Conservation (phyloP, 495 filamentous ascomycete species). For the Penicillium cataractarum region DNA sequence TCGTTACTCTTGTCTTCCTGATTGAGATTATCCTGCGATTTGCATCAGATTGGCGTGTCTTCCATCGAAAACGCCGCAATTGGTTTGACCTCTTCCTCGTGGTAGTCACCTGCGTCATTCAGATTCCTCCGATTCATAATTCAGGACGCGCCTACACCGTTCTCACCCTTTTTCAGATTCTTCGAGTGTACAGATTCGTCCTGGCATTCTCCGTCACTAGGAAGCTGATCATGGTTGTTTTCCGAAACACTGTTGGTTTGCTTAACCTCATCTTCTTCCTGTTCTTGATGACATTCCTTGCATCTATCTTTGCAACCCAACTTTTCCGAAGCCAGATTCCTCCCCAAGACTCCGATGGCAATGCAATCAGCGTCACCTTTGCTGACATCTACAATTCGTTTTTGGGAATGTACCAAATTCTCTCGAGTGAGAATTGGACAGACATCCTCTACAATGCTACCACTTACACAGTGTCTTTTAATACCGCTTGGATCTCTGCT, state of each 20-base stretch:
- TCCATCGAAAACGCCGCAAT: conserved; percentile 72
- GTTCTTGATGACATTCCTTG: conserved; percentile 91
- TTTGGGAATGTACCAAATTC: conserved; percentile 95
- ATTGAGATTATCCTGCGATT: conserved; percentile 84
- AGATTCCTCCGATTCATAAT: conserved; percentile 78
- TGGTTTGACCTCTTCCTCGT: conserved; percentile 80
- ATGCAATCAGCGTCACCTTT: conserved; percentile 72
- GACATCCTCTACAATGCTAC: conserved; percentile 82
- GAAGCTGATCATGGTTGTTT: conserved; percentile 80
- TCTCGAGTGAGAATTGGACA: conserved; percentile 99
- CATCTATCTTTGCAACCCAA: conserved; percentile 91
- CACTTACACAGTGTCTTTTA: conserved; percentile 56
- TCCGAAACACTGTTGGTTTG: conserved; percentile 90
- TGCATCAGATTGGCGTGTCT: conserved; percentile 74
- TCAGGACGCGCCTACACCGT: conserved; percentile 82
- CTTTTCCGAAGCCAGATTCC: conserved; percentile 89
- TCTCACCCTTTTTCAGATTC: conserved; percentile 90
- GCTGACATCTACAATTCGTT: conserved; percentile 92
- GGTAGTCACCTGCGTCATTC: conserved; percentile 79
- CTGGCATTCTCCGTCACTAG: conserved; percentile 84
- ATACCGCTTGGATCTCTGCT: conserved; percentile 91
- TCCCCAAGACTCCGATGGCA: conserved; percentile 53
- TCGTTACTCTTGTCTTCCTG: conserved; percentile 78
- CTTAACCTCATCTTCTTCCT: conserved; percentile 95
- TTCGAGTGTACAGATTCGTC: conserved; percentile 90